Evolutionary conservation across 805 yeast species (phyloP), one percentile per base, ranked within the genome.

Genomic region (Yamadazyma nakazawae): DNA sequence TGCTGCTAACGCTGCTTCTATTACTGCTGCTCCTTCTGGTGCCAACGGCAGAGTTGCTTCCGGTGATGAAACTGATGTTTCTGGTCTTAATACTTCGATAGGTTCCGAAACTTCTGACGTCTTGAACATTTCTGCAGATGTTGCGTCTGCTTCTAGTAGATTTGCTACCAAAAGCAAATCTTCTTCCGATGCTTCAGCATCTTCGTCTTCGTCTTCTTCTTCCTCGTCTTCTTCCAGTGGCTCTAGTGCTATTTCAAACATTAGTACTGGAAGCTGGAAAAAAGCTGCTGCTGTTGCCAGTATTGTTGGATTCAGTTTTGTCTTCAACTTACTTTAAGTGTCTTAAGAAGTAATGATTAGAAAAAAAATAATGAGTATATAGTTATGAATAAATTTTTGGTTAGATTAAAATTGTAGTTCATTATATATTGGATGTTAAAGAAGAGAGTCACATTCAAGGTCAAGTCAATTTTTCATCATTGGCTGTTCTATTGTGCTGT

Each of bases 201-300:
- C 26, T 5, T 32, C 52, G 7, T 35, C 48, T 10, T 39, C 48
- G 8, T 16, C 45, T 4, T 18, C 43, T 16, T 28, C 43, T 35
- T 46, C 60, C 13, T 16, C 43, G 11, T 35, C 51, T 9, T 42
- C 50, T 34, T 37, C 53, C 19, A 39, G 58, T 9, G 53, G 51
- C 32, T 47, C 57, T 26, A 46, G 47, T 36, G 56, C 61, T 30
- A 52, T 54, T 21, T 46, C 48, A 21, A 43, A 43, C 45, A 31
- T 54, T 35, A 64, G 60, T 9, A 35, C 57, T 34, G 58, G 64
- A 16, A 52, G 62, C 35, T 68, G 72, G 74, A 69, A 70, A 59
- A 67, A 58, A 57, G 62, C 70, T 36, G 63, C 59, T 46, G 66
- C 63, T 25, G 60, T 70, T 37, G 69, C 67, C 39, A 69, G 66